Evolutionary conservation across 2,329 filamentous ascomycete species (phyloP), one percentile per base, ranked within the genome.

Genomic region (Scleromitrula shiraiana): DNA sequence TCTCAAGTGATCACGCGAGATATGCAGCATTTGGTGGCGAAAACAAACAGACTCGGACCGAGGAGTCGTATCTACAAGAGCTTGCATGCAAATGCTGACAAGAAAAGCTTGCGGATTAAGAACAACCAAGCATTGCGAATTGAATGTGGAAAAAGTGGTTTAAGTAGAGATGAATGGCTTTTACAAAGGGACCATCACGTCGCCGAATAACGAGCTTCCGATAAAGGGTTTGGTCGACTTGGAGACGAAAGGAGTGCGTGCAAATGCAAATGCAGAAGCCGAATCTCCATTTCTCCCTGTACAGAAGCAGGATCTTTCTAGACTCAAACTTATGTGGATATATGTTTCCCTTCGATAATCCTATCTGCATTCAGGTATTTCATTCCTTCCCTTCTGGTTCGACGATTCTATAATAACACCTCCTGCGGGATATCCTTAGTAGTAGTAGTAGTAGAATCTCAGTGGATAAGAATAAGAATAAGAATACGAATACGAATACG

Each of bases 401-500:
- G n/a, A n/a, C n/a, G n/a, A n/a, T n/a, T n/a, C n/a, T n/a, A n/a
- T n/a, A n/a, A n/a, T n/a, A n/a, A n/a, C n/a, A n/a, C n/a, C n/a
- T n/a, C n/a, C n/a, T n/a, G n/a, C n/a, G n/a, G n/a, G n/a, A n/a
- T n/a, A n/a, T n/a, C n/a, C n/a, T n/a, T n/a, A n/a, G n/a, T n/a
- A n/a, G n/a, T n/a, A n/a, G n/a, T n/a, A n/a, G n/a, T n/a, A 32
- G 19, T n/a, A 33, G 6, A 33, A 52, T 52, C 27, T 50, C 46
- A 5, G 17, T 40, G 22, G 46, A 50, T 14, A 50, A 52, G 20
- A 41, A 46, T 5, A n/a, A n/a, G n/a, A n/a, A n/a, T n/a, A n/a
- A n/a, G n/a, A n/a, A n/a, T n/a, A n/a, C n/a, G n/a, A n/a, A n/a
- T n/a, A n/a, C n/a, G n/a, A n/a, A n/a, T n/a, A n/a, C 19, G n/a